Evolutionary conservation across 768 basidiomycete species (phyloP).

Genomic region (Suillus ampliporus): DNA sequence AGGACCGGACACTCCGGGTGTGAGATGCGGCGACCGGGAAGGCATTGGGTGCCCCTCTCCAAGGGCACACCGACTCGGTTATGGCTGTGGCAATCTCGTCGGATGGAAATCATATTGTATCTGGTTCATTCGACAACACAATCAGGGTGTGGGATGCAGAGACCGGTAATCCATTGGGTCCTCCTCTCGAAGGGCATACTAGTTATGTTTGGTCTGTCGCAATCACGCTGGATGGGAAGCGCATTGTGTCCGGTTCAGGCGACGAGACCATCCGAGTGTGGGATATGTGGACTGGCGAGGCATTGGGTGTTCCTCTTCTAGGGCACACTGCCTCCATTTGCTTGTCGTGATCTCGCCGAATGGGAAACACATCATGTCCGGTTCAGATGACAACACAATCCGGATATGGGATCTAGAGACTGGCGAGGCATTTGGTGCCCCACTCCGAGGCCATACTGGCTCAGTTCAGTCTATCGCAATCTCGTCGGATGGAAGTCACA

Average conservation of each 20-base stretch:
- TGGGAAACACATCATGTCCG: constrained; percentile 1
- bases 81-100: constrained; percentile 2
- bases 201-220: no score
- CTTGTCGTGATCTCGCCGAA: neutral
- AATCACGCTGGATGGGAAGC: no score
- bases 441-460: neutral
- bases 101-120: neutral
- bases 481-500: neutral
- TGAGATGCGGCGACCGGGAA: constrained; percentile 9
- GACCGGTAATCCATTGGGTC: neutral
- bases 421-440: neutral
- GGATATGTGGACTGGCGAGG: constrained; percentile 22
- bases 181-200: neutral
- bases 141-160: constrained; percentile 1
- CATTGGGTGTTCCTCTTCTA: constrained; percentile 20
- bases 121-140: neutral
- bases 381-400: constrained; percentile 7
- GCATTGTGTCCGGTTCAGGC: constrained; percentile 13
- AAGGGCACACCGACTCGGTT: neutral
- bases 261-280: constrained; percentile 17
- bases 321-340: neutral
- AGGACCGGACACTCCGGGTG: constrained; percentile 16
- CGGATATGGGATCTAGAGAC: constrained; percentile 5
- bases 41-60: neutral
- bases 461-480: neutral